Percentiles rank a stretch among this genome's conserved stretches.
Evolutionary conservation across 108 stramenopile genomes (phyloP).

Genomic region (Cyclotella kingstonii): DNA sequence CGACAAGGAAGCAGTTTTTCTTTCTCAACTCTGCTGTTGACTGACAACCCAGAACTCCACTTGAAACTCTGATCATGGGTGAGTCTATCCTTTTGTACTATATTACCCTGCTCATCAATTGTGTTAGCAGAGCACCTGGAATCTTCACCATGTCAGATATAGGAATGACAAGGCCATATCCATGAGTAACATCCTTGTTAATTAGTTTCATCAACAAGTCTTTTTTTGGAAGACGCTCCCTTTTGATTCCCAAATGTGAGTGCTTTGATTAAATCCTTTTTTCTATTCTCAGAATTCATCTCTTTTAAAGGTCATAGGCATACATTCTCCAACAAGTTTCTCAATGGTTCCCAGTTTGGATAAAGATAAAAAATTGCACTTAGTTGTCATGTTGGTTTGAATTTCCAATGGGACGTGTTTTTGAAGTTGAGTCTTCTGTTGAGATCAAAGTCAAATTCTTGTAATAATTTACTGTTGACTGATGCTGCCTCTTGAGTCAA

Average conservation of each 20-base stretch:
- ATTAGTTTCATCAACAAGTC: constrained; percentile 4
- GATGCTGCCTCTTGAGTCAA: neutral
- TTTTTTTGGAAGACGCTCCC: neutral
- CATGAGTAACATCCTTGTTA: neutral
- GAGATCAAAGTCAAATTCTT: neutral
- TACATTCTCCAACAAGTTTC: neutral
- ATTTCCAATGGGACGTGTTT: neutral
- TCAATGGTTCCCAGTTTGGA: neutral
- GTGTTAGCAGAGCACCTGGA: neutral
- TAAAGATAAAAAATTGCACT: neutral
- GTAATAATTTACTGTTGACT: neutral
- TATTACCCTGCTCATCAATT: neutral
- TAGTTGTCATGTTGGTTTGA: neutral
- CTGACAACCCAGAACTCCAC: neutral
- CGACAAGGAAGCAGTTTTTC: neutral
- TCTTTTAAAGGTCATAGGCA: constrained; percentile 1
- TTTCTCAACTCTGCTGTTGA: neutral
- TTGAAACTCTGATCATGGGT: constrained; percentile 15
- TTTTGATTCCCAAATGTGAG: constrained; percentile 11
- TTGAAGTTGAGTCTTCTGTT: neutral
- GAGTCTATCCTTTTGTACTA: neutral
- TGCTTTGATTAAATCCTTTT: neutral
- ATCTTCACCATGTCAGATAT: neutral
- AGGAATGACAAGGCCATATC: neutral
- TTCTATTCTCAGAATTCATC: neutral